Base-by-base conservation (phyloP, 1,284 basidiomycete species). In the Agroathelia rolfsii region DNA sequence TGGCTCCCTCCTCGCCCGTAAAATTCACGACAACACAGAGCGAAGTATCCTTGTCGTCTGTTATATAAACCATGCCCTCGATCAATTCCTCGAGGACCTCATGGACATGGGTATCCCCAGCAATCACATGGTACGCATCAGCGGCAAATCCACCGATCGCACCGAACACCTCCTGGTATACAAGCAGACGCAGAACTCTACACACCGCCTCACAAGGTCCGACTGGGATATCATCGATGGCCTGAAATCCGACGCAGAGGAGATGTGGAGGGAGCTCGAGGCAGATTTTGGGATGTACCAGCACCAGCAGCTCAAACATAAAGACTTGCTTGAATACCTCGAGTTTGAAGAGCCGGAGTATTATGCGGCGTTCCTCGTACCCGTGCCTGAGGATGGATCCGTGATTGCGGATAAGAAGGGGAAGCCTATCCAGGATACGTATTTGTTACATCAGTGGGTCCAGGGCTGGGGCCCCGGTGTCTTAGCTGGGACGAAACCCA, bases 1-100 rank as follows among this genome's bases (percentile, higher is more conserved):
- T 21, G 76, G 76, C 1, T 70, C 72, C 0, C 50, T 79, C 0
- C 51, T 78, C 1, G 72, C 69, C 0, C 78, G 77, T 41, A 48
- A 59, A 4, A 45, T 77, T 3, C 62, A 76, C 31, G 61, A 72
- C 23, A 51, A 50, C 32, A 64, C 66, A 0, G 14, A 44, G 0
- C 52, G 63, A 34, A 68, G 44, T 3, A 72, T 79, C 11, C 61
- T 78, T 6, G 72, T 79, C 3, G 69, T 75, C 13, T 77, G 75
- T 42, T 79, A 67, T 38, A 79, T 76, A 1, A 79, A 79, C 37
- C 76, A 79, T 39, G 75, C 76, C 0, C 60, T 78, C 0, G 75
- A 79, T 39, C 69, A 76, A 37, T 73, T 79, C 34, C 54, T 78
- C 2, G 67, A 70, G 35, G 67, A 72, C 35, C 56, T 79, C 0